Base-by-base conservation (phyloP, 768 basidiomycete genomes). In the Auriscalpium microsporum region DNA sequence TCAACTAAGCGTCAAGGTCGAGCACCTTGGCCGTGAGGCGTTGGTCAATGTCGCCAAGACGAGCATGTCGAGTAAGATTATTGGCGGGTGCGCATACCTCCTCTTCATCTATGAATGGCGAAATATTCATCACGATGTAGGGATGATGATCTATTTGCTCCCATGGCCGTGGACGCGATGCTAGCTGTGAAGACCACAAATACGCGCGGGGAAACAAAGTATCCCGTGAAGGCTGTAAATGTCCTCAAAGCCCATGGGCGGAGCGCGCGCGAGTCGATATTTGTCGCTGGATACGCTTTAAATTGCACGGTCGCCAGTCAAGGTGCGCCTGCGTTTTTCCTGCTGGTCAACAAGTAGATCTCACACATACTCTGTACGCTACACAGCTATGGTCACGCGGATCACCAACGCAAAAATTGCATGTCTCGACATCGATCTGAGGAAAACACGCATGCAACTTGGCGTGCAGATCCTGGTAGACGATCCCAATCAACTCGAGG, bases 81-180 rank as follows among this genome's bases (percentile, higher is more conserved):
- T 99, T 62, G 89, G 91, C 69, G 88, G 83, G 96, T 97, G 71
- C 70, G 90, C 80, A 8, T 13, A 4, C 28, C 28, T 28, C 28
- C n/a, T n/a, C n/a, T n/a, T 35, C 9, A n/a, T 56, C 49, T 50
- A 38, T 28, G 4, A 48, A 11, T 16, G 23, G 23, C 38, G 10
- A 37, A 40, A 33, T 55, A 62, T 37, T 61, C 40, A 44, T 34
- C 16, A 48, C 49, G 46, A 19, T 13, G 23, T 10, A 98, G 96
- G 55, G 96, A 99, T 68, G 94, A 95, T 64, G 94, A 96, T 68
- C 77, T 98, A 52, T 99, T 98, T 69, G 94, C 95, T 10, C 95
- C 96, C 47, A 90, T 99, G 86, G 94, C 95, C 50, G 96, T 99
- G 13, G 94, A 98, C 62, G 96, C 96, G 33, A 98, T 99, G 93